Evolutionary conservation across 257 asterid species (phyloP), one percentile per base, ranked within the genome.

Genomic region (Capsicum baccatum): DNA sequence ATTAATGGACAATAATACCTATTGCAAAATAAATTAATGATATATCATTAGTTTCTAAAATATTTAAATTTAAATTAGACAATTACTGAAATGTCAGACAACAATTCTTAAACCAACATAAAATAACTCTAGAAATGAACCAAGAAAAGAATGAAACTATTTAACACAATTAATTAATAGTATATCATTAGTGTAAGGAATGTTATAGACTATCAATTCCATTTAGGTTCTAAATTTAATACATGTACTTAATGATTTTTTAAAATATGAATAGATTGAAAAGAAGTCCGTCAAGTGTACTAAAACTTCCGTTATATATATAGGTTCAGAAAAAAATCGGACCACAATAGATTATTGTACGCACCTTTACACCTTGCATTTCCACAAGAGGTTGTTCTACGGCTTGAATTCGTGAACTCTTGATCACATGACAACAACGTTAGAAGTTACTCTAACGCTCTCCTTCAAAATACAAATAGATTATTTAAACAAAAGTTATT

Each of bases 141-240:
- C 39, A 83, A 37, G 84, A 74, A 85, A 88, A 88, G 81, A 85
- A 83, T 83, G 81, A 71, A 81, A 85, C 19, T 44, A 47, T n/a
- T 6, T 21, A 59, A 39, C 87, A 67, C 33, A 83, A 86, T 55
- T 80, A 86, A 78, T 83, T 79, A 6, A 39, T 39, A 39, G 44
- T 11, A 26, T 26, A 64, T 26, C 26, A n/a, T 60, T n/a, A 60
- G 35, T 26, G 35, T 8, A n/a, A 60, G 12, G 19, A 60, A 60
- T 12, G 15, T 4, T 63, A 3, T 39, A 39, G 4, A 39, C 44
- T 39, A 26, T 26, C 33, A 26, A 26, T 26, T 26, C 33, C 1
- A 26, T 26, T 26, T 26, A 13, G 48, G 48, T 13, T 12, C 12
- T 66, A 33, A 12, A 33, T 3, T 12, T 66, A 66, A 33, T 17